Percentiles rank a stretch among this genome's conserved stretches.
These are phyloP conservation scores for Xylaria sp. DNA, from an alignment of 2,329 filamentous ascomycete species.

Conservation along the genomic window DNA sequence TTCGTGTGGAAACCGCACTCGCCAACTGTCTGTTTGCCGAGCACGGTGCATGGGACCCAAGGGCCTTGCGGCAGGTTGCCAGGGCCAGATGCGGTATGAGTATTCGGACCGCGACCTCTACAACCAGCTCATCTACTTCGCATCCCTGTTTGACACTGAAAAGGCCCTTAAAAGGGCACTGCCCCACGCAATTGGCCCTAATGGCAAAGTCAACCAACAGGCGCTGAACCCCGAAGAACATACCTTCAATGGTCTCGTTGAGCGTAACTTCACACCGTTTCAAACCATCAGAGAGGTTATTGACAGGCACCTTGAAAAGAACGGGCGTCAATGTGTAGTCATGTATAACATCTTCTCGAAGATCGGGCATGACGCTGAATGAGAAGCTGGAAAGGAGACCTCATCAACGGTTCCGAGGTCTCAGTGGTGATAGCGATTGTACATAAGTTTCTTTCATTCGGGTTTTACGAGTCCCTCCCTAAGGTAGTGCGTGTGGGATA, in stretches of 20 bases:
- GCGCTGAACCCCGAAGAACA: slow-evolving; percentile 44
- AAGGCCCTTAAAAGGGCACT: slow-evolving; percentile 57
- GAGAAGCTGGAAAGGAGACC: neutral
- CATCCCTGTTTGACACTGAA: slow-evolving; percentile 82
- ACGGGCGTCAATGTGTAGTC: slow-evolving; percentile 85
- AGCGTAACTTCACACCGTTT: slow-evolving; percentile 78
- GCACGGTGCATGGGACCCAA: slow-evolving; percentile 82
- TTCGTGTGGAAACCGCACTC: slow-evolving; percentile 77
- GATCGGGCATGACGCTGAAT: slow-evolving; percentile 45
- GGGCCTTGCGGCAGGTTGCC: slow-evolving; percentile 76
- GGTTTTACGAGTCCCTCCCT: no score
- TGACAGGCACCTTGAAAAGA: slow-evolving; percentile 80
- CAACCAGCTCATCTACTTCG: slow-evolving; percentile 88
- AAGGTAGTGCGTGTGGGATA: no score
- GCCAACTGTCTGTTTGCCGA: slow-evolving; percentile 91
- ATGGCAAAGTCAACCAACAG: slow-evolving; percentile 24
- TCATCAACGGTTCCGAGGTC: neutral
- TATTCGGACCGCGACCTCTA: slow-evolving; percentile 85
- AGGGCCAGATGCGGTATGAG: slow-evolving; percentile 84
- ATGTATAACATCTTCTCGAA: slow-evolving; percentile 84
- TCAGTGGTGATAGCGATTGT: neutral
- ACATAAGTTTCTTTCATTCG: no score
- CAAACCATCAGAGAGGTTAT: slow-evolving; percentile 69
- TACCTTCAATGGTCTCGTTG: slow-evolving; percentile 62
- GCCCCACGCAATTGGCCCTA: slow-evolving; percentile 40